Percentiles rank a stretch among this genome's conserved stretches.
Conservation (phyloP, 345 rosid species). For the Cardamine chenopodiifolia region DNA sequence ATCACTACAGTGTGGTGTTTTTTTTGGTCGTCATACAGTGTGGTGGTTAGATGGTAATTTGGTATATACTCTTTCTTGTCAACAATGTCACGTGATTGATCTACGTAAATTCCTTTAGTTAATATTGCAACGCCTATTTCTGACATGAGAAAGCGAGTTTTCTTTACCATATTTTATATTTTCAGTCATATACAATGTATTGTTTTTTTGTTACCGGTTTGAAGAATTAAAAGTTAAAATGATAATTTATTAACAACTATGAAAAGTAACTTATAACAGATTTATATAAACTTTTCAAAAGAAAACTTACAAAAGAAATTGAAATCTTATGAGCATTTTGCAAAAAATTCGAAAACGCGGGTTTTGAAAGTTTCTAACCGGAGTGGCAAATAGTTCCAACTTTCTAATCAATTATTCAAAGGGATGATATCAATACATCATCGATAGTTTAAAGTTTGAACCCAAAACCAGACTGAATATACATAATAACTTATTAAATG, state of each 20-base stretch:
- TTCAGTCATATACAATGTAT: not conserved
- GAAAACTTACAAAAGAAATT: no score
- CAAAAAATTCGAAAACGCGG: no score
- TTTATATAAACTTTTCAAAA: no score
- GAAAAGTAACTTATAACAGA: not conserved
- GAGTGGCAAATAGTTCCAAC: not conserved
- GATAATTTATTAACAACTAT: not conserved
- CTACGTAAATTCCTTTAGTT: not conserved
- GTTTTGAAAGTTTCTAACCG: no score
- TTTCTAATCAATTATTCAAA: not conserved
- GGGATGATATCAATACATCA: constrained; percentile 4
- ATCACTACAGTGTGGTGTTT: not conserved
- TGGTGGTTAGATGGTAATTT: not conserved
- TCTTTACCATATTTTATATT: not conserved
- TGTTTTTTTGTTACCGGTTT: not conserved
- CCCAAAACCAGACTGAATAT: not conserved
- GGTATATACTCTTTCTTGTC: constrained; percentile 14
- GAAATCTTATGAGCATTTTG: no score
- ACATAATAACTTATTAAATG: not conserved
- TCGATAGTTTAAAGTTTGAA: not conserved
- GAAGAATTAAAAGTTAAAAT: no score
- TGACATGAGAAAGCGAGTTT: constrained; percentile 8
- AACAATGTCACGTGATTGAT: constrained; percentile 10
- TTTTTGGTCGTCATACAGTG: no score
- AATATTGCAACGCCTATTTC: not conserved